A percentile compares a stretch with the other conserved stretches of the same genome.
Conservation (phyloP, 371 early-diverging fungal species). For the Lichtheimia ramosa region DNA sequence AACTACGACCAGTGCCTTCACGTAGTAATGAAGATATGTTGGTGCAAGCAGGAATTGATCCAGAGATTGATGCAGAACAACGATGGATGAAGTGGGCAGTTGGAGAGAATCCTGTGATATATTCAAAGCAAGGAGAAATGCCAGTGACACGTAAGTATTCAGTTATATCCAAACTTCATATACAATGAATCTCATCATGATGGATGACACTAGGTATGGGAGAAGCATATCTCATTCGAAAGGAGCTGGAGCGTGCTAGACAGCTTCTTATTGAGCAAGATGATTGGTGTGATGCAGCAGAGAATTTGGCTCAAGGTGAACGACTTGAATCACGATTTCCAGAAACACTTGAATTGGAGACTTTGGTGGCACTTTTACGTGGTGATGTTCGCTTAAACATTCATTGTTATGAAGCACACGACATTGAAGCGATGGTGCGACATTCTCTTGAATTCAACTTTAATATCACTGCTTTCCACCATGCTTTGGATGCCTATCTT, state of each 20-base stretch:
- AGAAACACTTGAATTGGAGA: slow-evolving; percentile 60
- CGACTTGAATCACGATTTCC: slow-evolving; percentile 60
- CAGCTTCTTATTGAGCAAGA: slow-evolving; percentile 58
- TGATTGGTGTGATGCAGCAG: slow-evolving; percentile 76
- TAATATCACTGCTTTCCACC: slow-evolving; percentile 78
- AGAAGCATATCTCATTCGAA: slow-evolving; percentile 69
- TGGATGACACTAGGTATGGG: slow-evolving; percentile 67
- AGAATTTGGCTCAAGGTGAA: slow-evolving; percentile 9
- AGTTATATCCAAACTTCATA: background rate
- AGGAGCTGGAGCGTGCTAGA: slow-evolving; percentile 60
- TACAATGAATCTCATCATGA: background rate
- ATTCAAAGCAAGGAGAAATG: too few species aligned
- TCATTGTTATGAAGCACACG: slow-evolving; percentile 74
- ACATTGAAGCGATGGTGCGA: slow-evolving; percentile 75
- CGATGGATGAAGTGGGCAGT: slow-evolving; percentile 82
- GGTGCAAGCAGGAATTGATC: slow-evolving; percentile 51
- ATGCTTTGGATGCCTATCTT: slow-evolving; percentile 78
- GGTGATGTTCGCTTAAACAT: slow-evolving; percentile 73
- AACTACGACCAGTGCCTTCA: slow-evolving; percentile 51
- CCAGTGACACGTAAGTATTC: slow-evolving; percentile 32
- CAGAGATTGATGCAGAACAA: slow-evolving; percentile 37
- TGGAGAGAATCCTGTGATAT: slow-evolving; percentile 84
- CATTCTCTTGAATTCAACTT: slow-evolving; percentile 76
- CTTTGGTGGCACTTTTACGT: slow-evolving; percentile 66
- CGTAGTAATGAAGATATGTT: slow-evolving; percentile 65